Evolutionary conservation across 1,139 yeast species (phyloP), one percentile per base, ranked within the genome.

Genomic region (Chernovozyma sophiae-reginae): DNA sequence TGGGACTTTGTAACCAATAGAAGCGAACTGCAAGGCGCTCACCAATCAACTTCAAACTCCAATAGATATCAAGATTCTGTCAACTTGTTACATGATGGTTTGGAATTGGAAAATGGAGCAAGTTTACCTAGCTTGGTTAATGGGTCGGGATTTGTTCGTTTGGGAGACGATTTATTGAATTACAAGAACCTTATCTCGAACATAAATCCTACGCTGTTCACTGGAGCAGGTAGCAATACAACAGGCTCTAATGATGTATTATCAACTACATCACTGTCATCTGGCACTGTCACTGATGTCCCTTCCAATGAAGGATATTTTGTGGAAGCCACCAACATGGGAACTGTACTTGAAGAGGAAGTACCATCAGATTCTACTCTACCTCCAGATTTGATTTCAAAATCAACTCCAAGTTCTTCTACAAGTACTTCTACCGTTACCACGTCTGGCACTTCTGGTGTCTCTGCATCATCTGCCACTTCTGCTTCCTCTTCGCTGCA

Each of bases 1-100:
- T 76, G 82, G 74, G 49, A 56, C 14, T 51, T 64, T 15, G 58
- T 79, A 27, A 53, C 58, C 25, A 63, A 68, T 35, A 13, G 11
- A 11, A 15, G 8, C 10, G 32, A 20, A 28, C 3, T 28, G 39
- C 11, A 34, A 26, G 7, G 30, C 7, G 6, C 15, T 18, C 18
- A 15, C n/a, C n/a, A n/a, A n/a, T n/a, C n/a, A n/a, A 30, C 11
- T 8, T 28, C 24, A 17, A 26, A 13, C 7, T 18, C 8, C 8
- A 25, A 18, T 10, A 18, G 12, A 3, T 14, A 12, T 13, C 15
- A 27, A 10, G 23, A 20, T 20, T 20, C 23, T 7, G 24, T 25
- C 18, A 36, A 33, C 10, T 18, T 43, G 5, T 43, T 52, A 8
- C 38, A 45, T 14, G 57, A 55, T 42, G 66, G 65, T 0, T 37